A percentile compares a stretch with the other conserved stretches of the same genome.
phyloP scores from a whole-genome alignment of 106 monocot species.

The Dioscorea dumetorum region DNA sequence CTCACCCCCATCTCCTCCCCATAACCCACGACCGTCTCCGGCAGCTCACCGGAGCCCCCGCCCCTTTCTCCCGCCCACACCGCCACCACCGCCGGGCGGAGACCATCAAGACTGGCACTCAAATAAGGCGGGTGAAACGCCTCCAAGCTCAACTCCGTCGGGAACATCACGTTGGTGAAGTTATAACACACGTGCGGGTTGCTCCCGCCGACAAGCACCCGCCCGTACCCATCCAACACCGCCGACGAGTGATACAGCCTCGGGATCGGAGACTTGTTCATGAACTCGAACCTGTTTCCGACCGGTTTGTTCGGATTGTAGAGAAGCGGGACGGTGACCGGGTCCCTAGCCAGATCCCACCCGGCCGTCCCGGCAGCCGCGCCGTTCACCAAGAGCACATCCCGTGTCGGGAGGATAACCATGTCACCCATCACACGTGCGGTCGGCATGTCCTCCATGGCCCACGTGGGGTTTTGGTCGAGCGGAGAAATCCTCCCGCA shows the following conservation, averaged over 20 bases:
- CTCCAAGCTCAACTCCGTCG: conserved; percentile 67
- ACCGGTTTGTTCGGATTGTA: conserved; percentile 24
- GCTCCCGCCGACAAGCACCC: conserved; percentile 65
- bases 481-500: conserved; percentile 35
- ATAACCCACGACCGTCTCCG: conserved; percentile 1
- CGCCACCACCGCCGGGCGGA: conserved; percentile 14
- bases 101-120: conserved; percentile 1
- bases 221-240: conserved; percentile 26
- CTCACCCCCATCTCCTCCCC: background rate
- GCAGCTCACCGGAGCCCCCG: conserved; percentile 9
- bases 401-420: conserved; percentile 58
- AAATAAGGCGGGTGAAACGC: conserved; percentile 63
- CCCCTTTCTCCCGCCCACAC: background rate
- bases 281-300: conserved; percentile 23
- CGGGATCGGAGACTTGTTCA: conserved; percentile 21
- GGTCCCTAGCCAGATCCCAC: conserved; percentile 51
- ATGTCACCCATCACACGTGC: conserved; percentile 56
- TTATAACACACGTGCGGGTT: conserved; percentile 57
- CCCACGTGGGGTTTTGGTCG: conserved; percentile 31
- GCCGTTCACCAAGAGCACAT: conserved; percentile 58
- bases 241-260: conserved; percentile 64
- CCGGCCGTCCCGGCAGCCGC: conserved; percentile 61
- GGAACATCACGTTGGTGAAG: conserved; percentile 43
- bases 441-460: conserved; percentile 53
- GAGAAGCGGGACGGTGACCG: conserved; percentile 41